These are phyloP conservation scores for Coniella vitis DNA, from an alignment of 2,329 filamentous ascomycete species.

Conservation along the genomic window DNA sequence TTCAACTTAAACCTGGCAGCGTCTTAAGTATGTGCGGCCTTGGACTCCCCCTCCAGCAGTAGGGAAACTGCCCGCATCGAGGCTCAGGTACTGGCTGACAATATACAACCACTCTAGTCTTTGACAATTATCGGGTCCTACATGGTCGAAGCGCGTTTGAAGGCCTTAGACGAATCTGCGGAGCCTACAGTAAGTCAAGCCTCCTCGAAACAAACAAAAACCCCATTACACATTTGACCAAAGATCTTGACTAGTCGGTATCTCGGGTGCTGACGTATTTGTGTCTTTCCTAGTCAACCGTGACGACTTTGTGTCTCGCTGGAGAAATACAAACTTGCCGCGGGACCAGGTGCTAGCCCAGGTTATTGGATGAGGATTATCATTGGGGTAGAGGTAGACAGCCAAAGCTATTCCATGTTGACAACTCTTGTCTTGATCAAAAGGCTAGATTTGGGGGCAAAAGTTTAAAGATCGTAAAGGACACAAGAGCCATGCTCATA, in stretches of 20 bases:
- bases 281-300: constrained; percentile 52
- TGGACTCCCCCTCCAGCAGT: constrained; percentile 3
- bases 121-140: constrained; percentile 93
- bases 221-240: background rate
- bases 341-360: constrained; percentile 35
- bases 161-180: constrained; percentile 81
- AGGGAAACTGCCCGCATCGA: background rate
- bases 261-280: constrained; percentile 13
- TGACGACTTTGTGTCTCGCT: constrained; percentile 75
- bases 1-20: constrained; percentile 71
- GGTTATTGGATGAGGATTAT: constrained; percentile 22
- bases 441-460: no score
- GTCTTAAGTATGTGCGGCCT: constrained; percentile 56
- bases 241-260: background rate
- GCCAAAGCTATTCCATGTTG: no score
- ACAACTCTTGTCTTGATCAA: no score
- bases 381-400: constrained; percentile 42
- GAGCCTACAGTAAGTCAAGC: constrained; percentile 69
- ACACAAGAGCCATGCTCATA: no score
- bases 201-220: background rate
- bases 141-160: constrained; percentile 81
- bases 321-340: constrained; percentile 61
- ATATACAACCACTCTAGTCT: constrained; percentile 47
- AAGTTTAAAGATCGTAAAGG: no score
- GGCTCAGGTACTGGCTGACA: background rate